These are phyloP conservation scores for Pseudognaphalium luteoalbum DNA, from an alignment of 129 eudicot genomes.

Conservation along the genomic window DNA sequence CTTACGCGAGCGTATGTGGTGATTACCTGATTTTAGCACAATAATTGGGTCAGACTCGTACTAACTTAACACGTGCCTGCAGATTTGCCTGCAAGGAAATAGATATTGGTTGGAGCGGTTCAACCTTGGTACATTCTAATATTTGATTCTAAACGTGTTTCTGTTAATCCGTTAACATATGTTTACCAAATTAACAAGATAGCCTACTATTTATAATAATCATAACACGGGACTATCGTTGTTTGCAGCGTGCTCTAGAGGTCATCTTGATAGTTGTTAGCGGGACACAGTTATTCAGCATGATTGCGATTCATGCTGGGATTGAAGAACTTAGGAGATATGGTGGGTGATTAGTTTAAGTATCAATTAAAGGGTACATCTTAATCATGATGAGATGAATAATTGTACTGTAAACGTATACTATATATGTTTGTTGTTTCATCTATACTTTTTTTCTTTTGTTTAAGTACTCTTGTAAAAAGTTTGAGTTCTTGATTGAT, in stretches of 20 bases:
- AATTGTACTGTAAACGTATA: neutral
- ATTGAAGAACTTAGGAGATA: conserved; percentile 39
- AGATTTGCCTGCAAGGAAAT: conserved; percentile 94
- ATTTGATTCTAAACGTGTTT: neutral
- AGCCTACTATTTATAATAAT: neutral
- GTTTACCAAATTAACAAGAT: neutral
- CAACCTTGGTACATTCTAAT: conserved; percentile 50
- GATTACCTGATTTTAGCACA: neutral
- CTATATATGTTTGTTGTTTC: neutral
- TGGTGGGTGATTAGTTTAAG: conserved; percentile 40
- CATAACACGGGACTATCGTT: neutral
- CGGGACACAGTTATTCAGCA: conserved; percentile 69
- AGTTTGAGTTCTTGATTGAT: neutral
- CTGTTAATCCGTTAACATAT: too few relatives aligned
- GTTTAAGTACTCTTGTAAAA: neutral
- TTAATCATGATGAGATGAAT: neutral
- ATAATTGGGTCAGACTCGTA: neutral
- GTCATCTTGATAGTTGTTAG: conserved; percentile 57
- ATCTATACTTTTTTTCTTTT: neutral
- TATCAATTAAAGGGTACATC: conserved; percentile 25
- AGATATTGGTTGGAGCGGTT: conserved; percentile 59
- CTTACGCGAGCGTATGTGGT: neutral
- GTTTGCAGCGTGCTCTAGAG: conserved; percentile 73
- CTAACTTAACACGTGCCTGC: conserved; percentile 14
- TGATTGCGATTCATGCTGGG: conserved; percentile 61